These are phyloP conservation scores for Wickerhamomyces pijperi DNA, from an alignment of 805 yeast genomes.

Conservation along the genomic window DNA sequence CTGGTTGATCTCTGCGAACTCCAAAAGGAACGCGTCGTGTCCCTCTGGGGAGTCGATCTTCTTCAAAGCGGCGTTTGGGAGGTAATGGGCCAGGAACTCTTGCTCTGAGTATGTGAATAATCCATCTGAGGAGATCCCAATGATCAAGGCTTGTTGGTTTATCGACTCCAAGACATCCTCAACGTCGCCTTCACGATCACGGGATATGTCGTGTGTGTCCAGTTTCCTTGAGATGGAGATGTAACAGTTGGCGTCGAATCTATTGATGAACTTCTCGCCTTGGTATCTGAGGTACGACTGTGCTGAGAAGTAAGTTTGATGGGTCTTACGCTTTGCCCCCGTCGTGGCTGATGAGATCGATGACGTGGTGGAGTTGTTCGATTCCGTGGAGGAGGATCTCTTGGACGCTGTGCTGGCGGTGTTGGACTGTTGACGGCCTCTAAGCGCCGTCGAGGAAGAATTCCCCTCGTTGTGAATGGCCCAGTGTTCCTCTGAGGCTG, in stretches of 20 bases:
- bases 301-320: constrained; percentile 74
- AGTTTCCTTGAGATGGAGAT: constrained; percentile 86
- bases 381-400: constrained; percentile 21
- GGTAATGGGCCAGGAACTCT: constrained; percentile 62
- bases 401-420: constrained; percentile 2
- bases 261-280: constrained; percentile 75
- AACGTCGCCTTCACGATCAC: constrained; percentile 47
- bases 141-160: constrained; percentile 66
- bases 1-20: constrained; percentile 71
- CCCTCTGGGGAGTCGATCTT: constrained; percentile 89
- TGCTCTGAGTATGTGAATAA: constrained; percentile 89
- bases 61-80: constrained; percentile 59
- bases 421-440: constrained; percentile 16
- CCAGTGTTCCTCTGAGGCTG: constrained; percentile 64
- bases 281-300: constrained; percentile 92
- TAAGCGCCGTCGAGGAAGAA: constrained; percentile 5
- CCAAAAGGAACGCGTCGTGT: constrained; percentile 91
- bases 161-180: constrained; percentile 44
- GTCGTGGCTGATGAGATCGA: constrained; percentile 10
- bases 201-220: constrained; percentile 88
- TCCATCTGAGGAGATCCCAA: constrained; percentile 90
- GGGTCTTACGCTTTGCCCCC: constrained; percentile 6
- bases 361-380: constrained; percentile 19
- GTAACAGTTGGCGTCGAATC: constrained; percentile 96
- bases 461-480: constrained; percentile 84